These are phyloP conservation scores for Benincasa hispida DNA, from an alignment of 306 rosid species.

Conservation along the genomic window DNA sequence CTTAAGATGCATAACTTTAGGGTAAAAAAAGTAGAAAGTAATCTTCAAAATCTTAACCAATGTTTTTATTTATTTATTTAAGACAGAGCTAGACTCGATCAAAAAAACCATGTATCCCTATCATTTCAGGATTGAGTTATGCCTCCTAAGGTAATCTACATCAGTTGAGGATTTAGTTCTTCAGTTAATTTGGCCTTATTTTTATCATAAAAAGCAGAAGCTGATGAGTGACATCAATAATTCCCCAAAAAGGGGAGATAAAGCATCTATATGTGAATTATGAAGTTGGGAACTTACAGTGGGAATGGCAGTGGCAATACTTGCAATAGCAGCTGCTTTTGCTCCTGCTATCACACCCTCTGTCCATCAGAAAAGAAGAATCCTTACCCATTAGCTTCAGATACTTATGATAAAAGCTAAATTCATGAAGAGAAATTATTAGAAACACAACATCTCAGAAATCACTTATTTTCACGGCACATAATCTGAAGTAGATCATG, in stretches of 20 bases:
- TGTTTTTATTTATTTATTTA: too few relatives aligned
- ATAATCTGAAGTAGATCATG: slow-evolving; percentile 5
- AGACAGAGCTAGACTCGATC: neutral
- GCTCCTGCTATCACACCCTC: slow-evolving; percentile 96
- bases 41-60: neutral
- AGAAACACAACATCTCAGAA: neutral
- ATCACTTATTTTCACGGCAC: slow-evolving; percentile 1
- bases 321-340: slow-evolving; percentile 78
- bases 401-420: neutral
- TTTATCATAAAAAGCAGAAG: neutral
- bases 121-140: neutral
- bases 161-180: neutral
- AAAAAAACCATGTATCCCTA: neutral
- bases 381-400: neutral
- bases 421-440: neutral
- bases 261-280: neutral
- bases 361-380: slow-evolving; percentile 13
- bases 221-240: neutral
- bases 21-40: neutral
- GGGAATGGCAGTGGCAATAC: slow-evolving; percentile 88
- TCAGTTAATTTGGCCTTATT: neutral
- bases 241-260: neutral
- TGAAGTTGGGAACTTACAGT: slow-evolving; percentile 36
- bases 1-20: neutral
- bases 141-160: neutral